Evolutionary conservation across 2,329 filamentous ascomycete genomes (phyloP).

Genomic region (Penicillium sp.): DNA sequence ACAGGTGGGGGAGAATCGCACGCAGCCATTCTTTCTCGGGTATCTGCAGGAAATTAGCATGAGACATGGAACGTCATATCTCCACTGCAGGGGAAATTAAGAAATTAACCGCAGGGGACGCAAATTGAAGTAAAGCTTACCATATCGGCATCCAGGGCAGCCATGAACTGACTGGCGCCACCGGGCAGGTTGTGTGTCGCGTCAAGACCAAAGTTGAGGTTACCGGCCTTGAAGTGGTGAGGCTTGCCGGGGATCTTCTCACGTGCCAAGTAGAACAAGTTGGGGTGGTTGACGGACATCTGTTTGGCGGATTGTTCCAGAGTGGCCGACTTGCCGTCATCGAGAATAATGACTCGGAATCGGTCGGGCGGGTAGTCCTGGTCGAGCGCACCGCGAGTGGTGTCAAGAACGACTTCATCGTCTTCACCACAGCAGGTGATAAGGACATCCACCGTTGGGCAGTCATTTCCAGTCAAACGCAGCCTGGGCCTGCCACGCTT

Average conservation of each 20-base stretch:
- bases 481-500: slow-evolving; percentile 52
- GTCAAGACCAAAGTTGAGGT: slow-evolving; percentile 57
- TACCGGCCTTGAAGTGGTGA: slow-evolving; percentile 60
- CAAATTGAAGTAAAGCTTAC: slow-evolving; percentile 10
- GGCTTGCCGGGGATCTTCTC: slow-evolving; percentile 37
- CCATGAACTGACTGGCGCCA: slow-evolving; percentile 55
- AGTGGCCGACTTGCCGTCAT: slow-evolving; percentile 36
- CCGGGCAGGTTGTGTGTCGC: slow-evolving; percentile 49
- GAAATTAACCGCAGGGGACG: neutral
- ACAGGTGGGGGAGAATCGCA: slow-evolving; percentile 54
- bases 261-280: slow-evolving; percentile 42
- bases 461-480: slow-evolving; percentile 38
- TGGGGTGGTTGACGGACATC: slow-evolving; percentile 34
- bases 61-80: neutral
- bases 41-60: slow-evolving; percentile 41
- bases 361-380: slow-evolving; percentile 40
- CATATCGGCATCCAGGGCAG: slow-evolving; percentile 64
- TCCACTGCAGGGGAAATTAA: neutral
- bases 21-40: slow-evolving; percentile 58
- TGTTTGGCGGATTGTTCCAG: slow-evolving; percentile 35
- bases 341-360: slow-evolving; percentile 38
- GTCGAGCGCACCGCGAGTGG: slow-evolving; percentile 35
- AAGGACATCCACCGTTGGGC: slow-evolving; percentile 42
- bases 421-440: slow-evolving; percentile 45
- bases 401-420: slow-evolving; percentile 39